Evolutionary conservation across 306 rosid species (phyloP).

Genomic region (Glycine soja): DNA sequence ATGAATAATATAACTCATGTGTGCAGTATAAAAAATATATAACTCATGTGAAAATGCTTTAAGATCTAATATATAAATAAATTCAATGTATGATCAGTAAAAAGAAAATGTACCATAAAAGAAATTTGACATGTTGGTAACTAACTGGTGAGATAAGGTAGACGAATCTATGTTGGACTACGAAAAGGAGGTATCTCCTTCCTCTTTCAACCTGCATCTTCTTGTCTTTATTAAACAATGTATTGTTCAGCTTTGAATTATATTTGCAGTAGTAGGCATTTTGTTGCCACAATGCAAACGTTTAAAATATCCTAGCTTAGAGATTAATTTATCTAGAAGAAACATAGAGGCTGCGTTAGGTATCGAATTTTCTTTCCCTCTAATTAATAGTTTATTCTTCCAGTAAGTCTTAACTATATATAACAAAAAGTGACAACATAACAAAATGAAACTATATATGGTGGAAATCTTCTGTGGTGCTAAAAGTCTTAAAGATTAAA

Average conservation of each 20-base stretch:
- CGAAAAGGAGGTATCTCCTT: conserved; percentile 17
- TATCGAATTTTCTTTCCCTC: conserved; percentile 26
- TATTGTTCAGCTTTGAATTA: not conserved
- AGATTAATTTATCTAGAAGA: not conserved
- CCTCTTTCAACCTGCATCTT: conserved; percentile 4
- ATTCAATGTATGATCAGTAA: no score
- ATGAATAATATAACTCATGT: no score
- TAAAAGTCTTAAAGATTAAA: conserved; percentile 53
- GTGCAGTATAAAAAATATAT: no score
- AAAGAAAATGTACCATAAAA: no score
- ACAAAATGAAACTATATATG: not conserved
- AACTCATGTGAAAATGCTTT: no score
- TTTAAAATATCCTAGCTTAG: not conserved
- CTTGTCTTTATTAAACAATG: conserved; percentile 5
- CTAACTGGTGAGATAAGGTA: no score
- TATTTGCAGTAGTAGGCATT: not conserved
- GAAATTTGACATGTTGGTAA: no score
- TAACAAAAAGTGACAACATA: conserved; percentile 38
- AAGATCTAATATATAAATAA: no score
- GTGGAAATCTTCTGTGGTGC: conserved; percentile 26
- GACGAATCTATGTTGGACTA: conserved; percentile 37
- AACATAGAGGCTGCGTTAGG: not conserved
- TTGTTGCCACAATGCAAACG: conserved; percentile 31
- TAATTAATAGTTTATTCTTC: not conserved
- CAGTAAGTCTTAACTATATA: conserved; percentile 15